Conservation (phyloP, 768 basidiomycete species). For the Tephrocybe rancida region DNA sequence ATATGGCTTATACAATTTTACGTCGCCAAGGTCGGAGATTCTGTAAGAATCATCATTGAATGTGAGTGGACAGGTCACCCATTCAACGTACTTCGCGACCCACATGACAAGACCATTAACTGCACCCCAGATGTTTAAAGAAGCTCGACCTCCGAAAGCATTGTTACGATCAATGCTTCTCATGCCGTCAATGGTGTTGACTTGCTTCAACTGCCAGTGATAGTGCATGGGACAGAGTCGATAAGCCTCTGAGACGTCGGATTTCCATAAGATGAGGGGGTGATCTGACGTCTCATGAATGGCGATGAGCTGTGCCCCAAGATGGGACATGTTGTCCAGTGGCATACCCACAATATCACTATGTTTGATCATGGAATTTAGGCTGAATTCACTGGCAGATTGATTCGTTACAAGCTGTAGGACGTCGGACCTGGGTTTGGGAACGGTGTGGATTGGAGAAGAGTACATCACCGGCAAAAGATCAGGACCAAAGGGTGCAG, state of each 20-base stretch:
- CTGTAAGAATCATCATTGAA: conserved; percentile 36
- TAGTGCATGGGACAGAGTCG: conserved; percentile 31
- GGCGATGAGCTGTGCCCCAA: background rate
- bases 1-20: conserved; percentile 31
- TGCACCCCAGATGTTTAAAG: conserved; percentile 25
- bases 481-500: background rate
- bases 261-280: conserved; percentile 33
- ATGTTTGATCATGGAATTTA: background rate
- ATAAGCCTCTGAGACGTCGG: conserved; percentile 39
- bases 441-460: background rate
- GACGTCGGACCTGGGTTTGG: background rate
- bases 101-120: conserved; percentile 33
- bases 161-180: conserved; percentile 33
- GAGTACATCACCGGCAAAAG: background rate
- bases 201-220: conserved; percentile 33
- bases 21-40: conserved; percentile 20
- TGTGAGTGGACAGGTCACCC: conserved; percentile 20
- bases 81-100: conserved; percentile 27
- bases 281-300: background rate
- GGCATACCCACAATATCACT: background rate
- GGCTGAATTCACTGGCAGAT: background rate
- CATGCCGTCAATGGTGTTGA: conserved; percentile 29
- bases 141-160: conserved; percentile 31
- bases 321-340: background rate
- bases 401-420: background rate